Percentiles rank a stretch among this genome's conserved stretches.
Conservation (phyloP, 805 yeast genomes). For the Debaryomyces castellii region DNA sequence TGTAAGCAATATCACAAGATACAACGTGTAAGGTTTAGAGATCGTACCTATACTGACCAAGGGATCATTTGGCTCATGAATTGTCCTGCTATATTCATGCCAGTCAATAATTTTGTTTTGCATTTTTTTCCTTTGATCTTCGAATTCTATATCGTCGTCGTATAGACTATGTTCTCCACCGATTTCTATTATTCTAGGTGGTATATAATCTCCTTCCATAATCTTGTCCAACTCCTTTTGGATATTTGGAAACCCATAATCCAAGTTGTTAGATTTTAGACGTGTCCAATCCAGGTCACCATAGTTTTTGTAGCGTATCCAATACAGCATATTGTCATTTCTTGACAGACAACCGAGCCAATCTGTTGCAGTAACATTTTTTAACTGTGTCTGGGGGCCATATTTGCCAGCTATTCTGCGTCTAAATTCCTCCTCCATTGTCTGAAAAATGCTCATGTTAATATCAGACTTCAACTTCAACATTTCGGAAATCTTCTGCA, state of each 20-base stretch:
- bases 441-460: not conserved
- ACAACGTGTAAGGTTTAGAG: not conserved
- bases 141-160: not conserved
- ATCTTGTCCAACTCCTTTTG: slow-evolving; percentile 35
- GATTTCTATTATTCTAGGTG: slow-evolving; percentile 20
- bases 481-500: too few relatives aligned
- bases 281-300: slow-evolving; percentile 24
- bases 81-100: not conserved
- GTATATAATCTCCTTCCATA: slow-evolving; percentile 13
- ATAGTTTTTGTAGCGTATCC: slow-evolving; percentile 23
- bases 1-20: not conserved
- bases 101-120: not conserved
- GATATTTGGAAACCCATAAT: slow-evolving; percentile 38
- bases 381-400: too few relatives aligned
- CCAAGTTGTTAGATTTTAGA: slow-evolving; percentile 24
- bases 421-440: not conserved
- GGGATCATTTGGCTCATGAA: not conserved
- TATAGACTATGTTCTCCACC: slow-evolving; percentile 25
- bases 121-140: not conserved
- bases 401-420: not conserved
- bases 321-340: not conserved
- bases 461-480: not conserved
- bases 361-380: not conserved
- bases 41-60: not conserved
- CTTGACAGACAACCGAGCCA: not conserved